These are phyloP conservation scores for Sarocladium strictum DNA, from an alignment of 2,329 filamentous ascomycete species.

Conservation along the genomic window DNA sequence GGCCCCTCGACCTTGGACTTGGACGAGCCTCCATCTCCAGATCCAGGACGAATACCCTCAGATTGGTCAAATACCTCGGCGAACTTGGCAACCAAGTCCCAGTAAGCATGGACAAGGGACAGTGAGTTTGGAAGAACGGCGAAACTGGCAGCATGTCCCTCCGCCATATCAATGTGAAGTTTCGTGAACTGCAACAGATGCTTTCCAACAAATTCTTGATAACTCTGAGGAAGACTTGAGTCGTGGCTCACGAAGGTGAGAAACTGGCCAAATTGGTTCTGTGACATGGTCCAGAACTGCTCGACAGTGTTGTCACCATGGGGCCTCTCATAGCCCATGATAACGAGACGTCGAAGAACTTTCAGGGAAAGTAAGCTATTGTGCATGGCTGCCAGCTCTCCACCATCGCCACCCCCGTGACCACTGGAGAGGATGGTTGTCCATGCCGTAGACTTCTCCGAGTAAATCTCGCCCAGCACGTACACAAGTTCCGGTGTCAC, in stretches of 20 bases:
- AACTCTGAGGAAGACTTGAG: constrained; percentile 44
- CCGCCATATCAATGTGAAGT: constrained; percentile 81
- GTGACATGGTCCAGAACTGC: constrained; percentile 74
- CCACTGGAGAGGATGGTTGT: constrained; percentile 51
- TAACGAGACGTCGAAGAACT: constrained; percentile 69
- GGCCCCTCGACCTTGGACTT: constrained; percentile 53
- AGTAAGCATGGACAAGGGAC: constrained; percentile 74
- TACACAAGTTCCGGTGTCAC: constrained; percentile 80
- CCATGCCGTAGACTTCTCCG: constrained; percentile 67
- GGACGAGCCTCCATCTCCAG: constrained; percentile 27
- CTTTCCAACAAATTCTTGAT: constrained; percentile 66
- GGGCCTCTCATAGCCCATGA: constrained; percentile 78
- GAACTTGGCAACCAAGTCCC: constrained; percentile 72
- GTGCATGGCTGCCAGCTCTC: constrained; percentile 56
- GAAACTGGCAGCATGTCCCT: constrained; percentile 74
- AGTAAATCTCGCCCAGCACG: constrained; percentile 72
- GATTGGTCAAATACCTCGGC: constrained; percentile 66
- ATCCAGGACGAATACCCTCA: constrained; percentile 45
- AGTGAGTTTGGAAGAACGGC: constrained; percentile 74
- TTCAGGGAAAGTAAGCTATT: constrained; percentile 77
- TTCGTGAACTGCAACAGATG: constrained; percentile 89
- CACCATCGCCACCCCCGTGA: constrained; percentile 51
- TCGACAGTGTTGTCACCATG: constrained; percentile 71
- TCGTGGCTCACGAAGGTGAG: constrained; percentile 55
- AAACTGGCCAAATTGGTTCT: constrained; percentile 72